These are phyloP conservation scores for Nicotiana benthamiana DNA, from an alignment of 257 asterid species.

Conservation along the genomic window DNA sequence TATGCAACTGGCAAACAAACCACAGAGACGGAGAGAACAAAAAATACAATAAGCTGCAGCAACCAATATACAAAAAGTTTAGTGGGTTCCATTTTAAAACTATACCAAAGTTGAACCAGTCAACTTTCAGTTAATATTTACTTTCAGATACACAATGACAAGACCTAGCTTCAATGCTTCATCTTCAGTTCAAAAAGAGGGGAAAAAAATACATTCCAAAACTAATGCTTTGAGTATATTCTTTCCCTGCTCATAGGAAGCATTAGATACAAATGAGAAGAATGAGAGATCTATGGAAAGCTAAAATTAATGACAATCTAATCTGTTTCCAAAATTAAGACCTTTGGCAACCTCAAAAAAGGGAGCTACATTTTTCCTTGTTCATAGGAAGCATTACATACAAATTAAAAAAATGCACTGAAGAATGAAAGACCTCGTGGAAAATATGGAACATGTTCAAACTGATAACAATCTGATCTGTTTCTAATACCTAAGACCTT, in stretches of 20 bases:
- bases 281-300: conserved; percentile 15
- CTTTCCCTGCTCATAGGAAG: neutral
- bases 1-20: neutral
- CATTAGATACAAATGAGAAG: conserved; percentile 9
- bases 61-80: neutral
- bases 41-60: neutral
- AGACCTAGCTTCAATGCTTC: neutral
- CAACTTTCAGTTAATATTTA: neutral
- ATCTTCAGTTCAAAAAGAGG: neutral
- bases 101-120: neutral
- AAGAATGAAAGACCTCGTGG: conserved; percentile 12
- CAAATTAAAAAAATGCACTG: neutral
- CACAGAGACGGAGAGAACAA: neutral
- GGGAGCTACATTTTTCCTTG: conserved; percentile 77
- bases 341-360: conserved; percentile 96
- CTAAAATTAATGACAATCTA: neutral
- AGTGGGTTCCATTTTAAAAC: neutral
- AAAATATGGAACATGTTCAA: conserved; percentile 10
- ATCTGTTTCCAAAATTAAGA: conserved; percentile 40
- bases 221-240: neutral
- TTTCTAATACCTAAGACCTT: conserved; percentile 65
- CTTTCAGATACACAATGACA: neutral
- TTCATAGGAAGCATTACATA: neutral
- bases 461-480: neutral
- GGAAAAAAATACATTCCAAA: neutral